phyloP scores from a whole-genome alignment of 768 basidiomycete genomes.

The Boletus rubescentipes region DNA sequence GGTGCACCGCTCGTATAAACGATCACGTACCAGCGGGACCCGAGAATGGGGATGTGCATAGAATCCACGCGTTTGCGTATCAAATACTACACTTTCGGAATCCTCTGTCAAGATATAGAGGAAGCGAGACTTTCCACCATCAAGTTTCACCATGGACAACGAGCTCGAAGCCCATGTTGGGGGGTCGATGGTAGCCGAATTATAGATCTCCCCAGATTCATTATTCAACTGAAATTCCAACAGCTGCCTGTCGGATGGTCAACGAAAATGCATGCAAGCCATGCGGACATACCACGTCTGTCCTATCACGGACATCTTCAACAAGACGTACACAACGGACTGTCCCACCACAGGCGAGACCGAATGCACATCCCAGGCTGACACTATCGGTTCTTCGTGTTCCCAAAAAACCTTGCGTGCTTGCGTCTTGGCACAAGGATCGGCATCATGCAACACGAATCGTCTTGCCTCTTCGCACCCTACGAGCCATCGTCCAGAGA shows the following conservation, averaged over 20 bases:
- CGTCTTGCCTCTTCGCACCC: background rate
- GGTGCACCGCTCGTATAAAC: slow-evolving; percentile 9
- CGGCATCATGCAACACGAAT: background rate
- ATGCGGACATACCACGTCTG: background rate
- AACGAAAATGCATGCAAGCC: background rate
- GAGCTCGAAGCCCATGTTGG: background rate
- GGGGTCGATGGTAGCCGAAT: background rate
- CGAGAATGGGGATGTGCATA: background rate
- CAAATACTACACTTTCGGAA: background rate
- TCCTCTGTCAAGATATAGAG: background rate
- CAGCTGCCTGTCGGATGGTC: background rate
- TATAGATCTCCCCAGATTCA: background rate
- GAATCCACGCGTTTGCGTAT: background rate
- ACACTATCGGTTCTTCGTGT: no score
- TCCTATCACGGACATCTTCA: no score
- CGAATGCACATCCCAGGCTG: background rate
- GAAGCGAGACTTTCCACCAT: background rate
- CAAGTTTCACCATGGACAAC: fast-evolving
- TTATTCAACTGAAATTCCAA: background rate
- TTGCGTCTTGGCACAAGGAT: background rate
- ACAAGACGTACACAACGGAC: background rate
- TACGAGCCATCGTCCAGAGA: background rate
- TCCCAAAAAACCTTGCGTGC: no score
- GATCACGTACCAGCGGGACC: background rate
- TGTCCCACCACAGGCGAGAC: background rate